A percentile compares a stretch with the other conserved stretches of the same genome.
Evolutionary conservation across 1,284 basidiomycete species (phyloP).

Genomic region (Moesziomyces sp.): DNA sequence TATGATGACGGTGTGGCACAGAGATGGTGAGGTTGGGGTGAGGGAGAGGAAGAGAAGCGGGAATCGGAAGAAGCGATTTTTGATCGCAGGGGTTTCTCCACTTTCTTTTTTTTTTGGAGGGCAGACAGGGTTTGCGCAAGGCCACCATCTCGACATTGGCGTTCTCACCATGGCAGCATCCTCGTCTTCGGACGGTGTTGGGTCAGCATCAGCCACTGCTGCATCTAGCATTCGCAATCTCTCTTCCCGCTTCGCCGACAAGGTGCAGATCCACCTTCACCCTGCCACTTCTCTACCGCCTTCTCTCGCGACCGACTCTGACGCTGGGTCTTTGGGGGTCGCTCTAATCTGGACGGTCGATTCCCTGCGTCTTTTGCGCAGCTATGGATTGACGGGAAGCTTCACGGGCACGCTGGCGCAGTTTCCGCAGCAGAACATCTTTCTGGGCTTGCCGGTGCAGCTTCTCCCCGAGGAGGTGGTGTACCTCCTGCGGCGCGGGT

Average conservation of each 20-base stretch:
- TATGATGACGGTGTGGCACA: not conserved
- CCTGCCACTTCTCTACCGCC: slow-evolving; percentile 7
- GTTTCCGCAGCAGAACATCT: slow-evolving; percentile 94
- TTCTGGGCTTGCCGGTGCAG: slow-evolving; percentile 87
- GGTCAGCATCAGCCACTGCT: not conserved
- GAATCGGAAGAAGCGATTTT: not conserved
- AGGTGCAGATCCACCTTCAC: slow-evolving; percentile 38
- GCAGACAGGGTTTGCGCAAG: too few relatives aligned
- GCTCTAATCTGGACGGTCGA: slow-evolving; percentile 42
- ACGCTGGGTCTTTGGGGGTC: slow-evolving; percentile 1
- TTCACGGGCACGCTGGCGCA: slow-evolving; percentile 93
- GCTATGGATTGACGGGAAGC: slow-evolving; percentile 82
- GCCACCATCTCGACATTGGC: not conserved
- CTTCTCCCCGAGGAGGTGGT: slow-evolving; percentile 92
- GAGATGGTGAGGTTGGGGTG: too few relatives aligned
- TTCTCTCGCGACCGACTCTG: too few relatives aligned
- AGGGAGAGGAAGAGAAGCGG: too few relatives aligned
- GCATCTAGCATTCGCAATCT: slow-evolving; percentile 1
- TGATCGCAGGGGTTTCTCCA: not conserved
- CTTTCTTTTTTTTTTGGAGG: too few relatives aligned
- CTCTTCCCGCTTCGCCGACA: not conserved
- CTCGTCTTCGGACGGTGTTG: not conserved
- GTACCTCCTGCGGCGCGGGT: slow-evolving; percentile 82
- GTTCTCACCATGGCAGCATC: not conserved
- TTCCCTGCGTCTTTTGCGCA: slow-evolving; percentile 39